phyloP scores from a whole-genome alignment of 2,329 filamentous ascomycete species.

The Sporothrix globosa region DNA sequence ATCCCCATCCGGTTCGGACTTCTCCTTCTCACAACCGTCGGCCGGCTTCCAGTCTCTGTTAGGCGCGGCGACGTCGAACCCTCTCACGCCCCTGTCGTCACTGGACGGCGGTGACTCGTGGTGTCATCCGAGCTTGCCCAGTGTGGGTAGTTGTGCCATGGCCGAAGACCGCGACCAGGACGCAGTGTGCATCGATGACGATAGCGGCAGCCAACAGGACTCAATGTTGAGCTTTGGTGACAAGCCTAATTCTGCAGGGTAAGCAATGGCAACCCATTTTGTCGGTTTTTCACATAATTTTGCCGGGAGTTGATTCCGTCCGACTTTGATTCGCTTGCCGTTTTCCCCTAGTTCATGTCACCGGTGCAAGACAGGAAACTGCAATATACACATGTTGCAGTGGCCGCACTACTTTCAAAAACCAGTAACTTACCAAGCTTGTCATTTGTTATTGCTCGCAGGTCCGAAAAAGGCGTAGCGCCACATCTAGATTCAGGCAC shows the following conservation, averaged over 20 bases:
- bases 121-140: constrained; percentile 5
- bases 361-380: neutral
- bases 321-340: neutral
- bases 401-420: constrained; percentile 12
- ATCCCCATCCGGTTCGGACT: constrained; percentile 25
- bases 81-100: constrained; percentile 33
- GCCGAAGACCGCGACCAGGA: constrained; percentile 6
- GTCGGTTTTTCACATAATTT: too few species aligned
- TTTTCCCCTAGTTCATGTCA: neutral
- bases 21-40: constrained; percentile 31
- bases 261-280: constrained; percentile 1
- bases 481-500: constrained; percentile 20
- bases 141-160: neutral
- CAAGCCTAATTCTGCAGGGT: constrained; percentile 18
- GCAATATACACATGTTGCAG: constrained; percentile 14
- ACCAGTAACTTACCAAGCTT: constrained; percentile 3
- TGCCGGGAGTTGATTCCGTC: neutral
- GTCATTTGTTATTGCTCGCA: constrained; percentile 18
- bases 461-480: constrained; percentile 31
- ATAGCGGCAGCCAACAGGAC: constrained; percentile 7
- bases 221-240: constrained; percentile 11
- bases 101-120: constrained; percentile 29
- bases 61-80: constrained; percentile 19
- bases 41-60: constrained; percentile 26
- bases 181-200: neutral